Evolutionary conservation across 1,284 basidiomycete genomes (phyloP).

Genomic region (Naganishia cerealis): DNA sequence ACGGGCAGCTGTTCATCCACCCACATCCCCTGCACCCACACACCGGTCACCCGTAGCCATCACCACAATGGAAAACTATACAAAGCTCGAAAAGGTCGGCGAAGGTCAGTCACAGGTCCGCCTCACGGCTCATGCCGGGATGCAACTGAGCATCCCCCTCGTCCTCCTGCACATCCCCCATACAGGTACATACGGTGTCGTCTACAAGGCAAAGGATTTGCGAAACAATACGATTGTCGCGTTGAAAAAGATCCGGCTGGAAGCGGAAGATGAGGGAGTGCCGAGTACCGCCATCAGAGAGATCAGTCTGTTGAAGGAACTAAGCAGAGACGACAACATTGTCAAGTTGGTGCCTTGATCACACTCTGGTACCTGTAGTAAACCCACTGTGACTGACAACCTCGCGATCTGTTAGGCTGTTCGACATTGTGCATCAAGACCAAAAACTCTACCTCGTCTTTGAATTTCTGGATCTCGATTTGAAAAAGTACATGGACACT

Average conservation of each 20-base stretch:
- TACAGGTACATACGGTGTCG: conserved; percentile 94
- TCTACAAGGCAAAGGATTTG: conserved; percentile 86
- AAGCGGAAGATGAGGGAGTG: conserved; percentile 91
- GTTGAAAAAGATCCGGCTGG: conserved; percentile 95
- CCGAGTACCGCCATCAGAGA: conserved; percentile 96
- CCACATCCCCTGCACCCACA: neutral
- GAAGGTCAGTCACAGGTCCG: conserved; percentile 50
- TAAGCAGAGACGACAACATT: conserved; percentile 87
- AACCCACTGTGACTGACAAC: neutral
- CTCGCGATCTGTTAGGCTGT: conserved; percentile 62
- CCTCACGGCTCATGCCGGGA: neutral
- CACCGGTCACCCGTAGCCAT: neutral
- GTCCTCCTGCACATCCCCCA: neutral
- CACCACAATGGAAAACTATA: conserved; percentile 53
- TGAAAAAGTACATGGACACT: conserved; percentile 99
- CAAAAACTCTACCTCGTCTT: conserved; percentile 98
- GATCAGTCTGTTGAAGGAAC: conserved; percentile 92
- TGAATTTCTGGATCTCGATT: conserved; percentile 96
- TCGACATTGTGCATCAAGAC: conserved; percentile 98
- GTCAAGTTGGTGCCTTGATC: conserved; percentile 60
- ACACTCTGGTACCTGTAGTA: neutral
- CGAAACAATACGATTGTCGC: conserved; percentile 78
- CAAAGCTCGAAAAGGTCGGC: conserved; percentile 79
- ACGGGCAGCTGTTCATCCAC: neutral
- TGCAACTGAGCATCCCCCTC: neutral